Percentiles rank a stretch among this genome's conserved stretches.
Evolutionary conservation across 371 early-diverging fungal species (phyloP).

Genomic region (Mortierella sp.): DNA sequence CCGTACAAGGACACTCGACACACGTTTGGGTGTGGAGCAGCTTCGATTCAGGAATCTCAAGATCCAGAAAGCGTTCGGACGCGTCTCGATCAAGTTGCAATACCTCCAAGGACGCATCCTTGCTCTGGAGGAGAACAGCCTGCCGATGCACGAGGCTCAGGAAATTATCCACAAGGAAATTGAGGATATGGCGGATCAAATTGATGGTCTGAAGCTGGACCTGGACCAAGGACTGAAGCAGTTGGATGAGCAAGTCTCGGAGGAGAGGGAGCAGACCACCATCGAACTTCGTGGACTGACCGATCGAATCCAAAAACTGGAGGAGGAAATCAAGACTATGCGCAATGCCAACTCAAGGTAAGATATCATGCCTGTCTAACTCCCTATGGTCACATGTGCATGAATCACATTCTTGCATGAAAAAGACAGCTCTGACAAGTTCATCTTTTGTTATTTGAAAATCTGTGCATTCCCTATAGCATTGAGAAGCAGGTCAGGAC

Average conservation of each 20-base stretch:
- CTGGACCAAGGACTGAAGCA: conserved; percentile 52
- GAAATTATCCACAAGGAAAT: conserved; percentile 48
- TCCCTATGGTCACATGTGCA: background rate
- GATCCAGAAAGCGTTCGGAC: conserved; percentile 52
- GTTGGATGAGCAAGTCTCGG: conserved; percentile 50
- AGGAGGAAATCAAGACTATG: conserved; percentile 34
- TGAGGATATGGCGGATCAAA: conserved; percentile 50
- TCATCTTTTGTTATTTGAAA: background rate
- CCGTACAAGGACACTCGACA: conserved; percentile 42
- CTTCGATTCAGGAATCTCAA: conserved; percentile 54
- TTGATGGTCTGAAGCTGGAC: conserved; percentile 39
- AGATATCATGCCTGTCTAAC: background rate
- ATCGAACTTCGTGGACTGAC: conserved; percentile 44
- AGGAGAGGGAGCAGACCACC: conserved; percentile 50
- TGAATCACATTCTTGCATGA: background rate
- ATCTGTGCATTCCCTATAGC: background rate
- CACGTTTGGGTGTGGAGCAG: conserved; percentile 45
- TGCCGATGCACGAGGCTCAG: conserved; percentile 42
- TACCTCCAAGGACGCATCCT: conserved; percentile 50
- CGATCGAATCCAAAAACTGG: conserved; percentile 51
- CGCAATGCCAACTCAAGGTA: conserved; percentile 46
- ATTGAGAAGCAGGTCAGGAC: conserved; percentile 40
- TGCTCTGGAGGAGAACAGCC: conserved; percentile 41
- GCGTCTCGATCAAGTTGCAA: conserved; percentile 48
- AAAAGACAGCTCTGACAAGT: background rate